Percentiles rank a stretch among this genome's conserved stretches.
These are phyloP conservation scores for Trichoderma koningiopsis DNA, from an alignment of 2,329 filamentous ascomycete species.

Conservation along the genomic window DNA sequence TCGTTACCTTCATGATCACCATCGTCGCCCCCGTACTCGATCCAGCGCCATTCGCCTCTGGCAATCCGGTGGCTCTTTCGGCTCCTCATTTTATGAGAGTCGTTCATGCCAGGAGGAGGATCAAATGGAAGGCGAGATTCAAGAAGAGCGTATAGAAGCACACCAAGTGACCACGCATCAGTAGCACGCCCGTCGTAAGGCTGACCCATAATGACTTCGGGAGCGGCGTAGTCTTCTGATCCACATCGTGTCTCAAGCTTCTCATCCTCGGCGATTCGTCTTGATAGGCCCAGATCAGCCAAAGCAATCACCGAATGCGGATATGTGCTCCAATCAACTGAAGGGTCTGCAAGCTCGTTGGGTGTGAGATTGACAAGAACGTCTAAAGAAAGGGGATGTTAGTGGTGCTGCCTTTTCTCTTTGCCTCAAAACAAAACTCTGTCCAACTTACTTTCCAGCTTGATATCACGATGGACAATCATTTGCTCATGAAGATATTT, in stretches of 20 bases:
- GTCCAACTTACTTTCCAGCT: conserved; percentile 77
- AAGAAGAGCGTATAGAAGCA: conserved; percentile 88
- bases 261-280: conserved; percentile 81
- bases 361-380: conserved; percentile 84
- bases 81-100: conserved; percentile 74
- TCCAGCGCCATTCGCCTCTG: conserved; percentile 93
- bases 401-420: background rate
- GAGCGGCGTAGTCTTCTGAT: conserved; percentile 94
- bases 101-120: conserved; percentile 77
- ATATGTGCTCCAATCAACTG: conserved; percentile 71
- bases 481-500: conserved; percentile 80
- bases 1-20: conserved; percentile 78
- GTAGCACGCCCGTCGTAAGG: conserved; percentile 90
- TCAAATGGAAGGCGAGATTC: conserved; percentile 95
- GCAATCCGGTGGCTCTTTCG: conserved; percentile 93
- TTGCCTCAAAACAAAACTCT: background rate
- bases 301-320: conserved; percentile 84
- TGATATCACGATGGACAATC: conserved; percentile 96
- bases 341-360: conserved; percentile 63
- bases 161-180: conserved; percentile 93
- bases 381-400: conserved; percentile 59
- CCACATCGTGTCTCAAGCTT: conserved; percentile 92
- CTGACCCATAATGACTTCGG: conserved; percentile 93
- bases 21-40: conserved; percentile 78
- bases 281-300: conserved; percentile 87